Evolutionary conservation across 2,329 filamentous ascomycete species (phyloP).

Genomic region (Whalleya microplaca): DNA sequence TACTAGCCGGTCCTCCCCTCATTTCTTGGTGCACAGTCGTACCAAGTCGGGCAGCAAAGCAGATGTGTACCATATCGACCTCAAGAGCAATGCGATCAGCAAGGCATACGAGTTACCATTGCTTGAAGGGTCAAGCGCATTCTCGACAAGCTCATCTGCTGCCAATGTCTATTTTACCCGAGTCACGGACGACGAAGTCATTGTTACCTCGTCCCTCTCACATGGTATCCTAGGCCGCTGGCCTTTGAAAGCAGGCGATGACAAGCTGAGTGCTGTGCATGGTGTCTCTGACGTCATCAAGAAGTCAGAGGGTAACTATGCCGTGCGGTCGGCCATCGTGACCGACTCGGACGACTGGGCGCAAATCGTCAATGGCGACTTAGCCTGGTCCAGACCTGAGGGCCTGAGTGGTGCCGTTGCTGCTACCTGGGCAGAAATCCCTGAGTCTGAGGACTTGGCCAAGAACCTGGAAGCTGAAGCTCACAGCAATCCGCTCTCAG

Average conservation of each 20-base stretch:
- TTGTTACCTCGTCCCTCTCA: conserved; percentile 75
- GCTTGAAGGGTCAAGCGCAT: conserved; percentile 70
- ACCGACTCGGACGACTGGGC: conserved; percentile 75
- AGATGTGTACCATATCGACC: conserved; percentile 82
- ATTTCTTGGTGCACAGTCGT: conserved; percentile 84
- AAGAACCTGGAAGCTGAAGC: conserved; percentile 85
- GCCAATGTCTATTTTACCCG: conserved; percentile 90
- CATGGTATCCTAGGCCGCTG: conserved; percentile 78
- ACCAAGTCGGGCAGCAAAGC: conserved; percentile 75
- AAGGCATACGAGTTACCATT: conserved; percentile 82
- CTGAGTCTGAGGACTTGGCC: conserved; percentile 73
- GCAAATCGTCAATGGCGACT: conserved; percentile 79
- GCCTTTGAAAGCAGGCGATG: conserved; percentile 55
- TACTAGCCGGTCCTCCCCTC: conserved; percentile 70
- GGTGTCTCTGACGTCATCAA: conserved; percentile 82
- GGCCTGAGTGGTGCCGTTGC: conserved; percentile 79
- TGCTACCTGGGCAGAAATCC: conserved; percentile 79
- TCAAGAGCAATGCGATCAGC: conserved; percentile 68
- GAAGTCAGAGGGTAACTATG: conserved; percentile 68
- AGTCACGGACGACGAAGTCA: conserved; percentile 73
- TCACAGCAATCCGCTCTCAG: conserved; percentile 75
- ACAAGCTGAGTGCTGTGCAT: conserved; percentile 58
- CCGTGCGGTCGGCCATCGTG: conserved; percentile 76
- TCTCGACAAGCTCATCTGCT: conserved; percentile 76
- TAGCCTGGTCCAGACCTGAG: conserved; percentile 81